Percentiles rank a stretch among this genome's conserved stretches.
phyloP scores from a whole-genome alignment of 768 basidiomycete genomes.

The Lactarius quietus region DNA sequence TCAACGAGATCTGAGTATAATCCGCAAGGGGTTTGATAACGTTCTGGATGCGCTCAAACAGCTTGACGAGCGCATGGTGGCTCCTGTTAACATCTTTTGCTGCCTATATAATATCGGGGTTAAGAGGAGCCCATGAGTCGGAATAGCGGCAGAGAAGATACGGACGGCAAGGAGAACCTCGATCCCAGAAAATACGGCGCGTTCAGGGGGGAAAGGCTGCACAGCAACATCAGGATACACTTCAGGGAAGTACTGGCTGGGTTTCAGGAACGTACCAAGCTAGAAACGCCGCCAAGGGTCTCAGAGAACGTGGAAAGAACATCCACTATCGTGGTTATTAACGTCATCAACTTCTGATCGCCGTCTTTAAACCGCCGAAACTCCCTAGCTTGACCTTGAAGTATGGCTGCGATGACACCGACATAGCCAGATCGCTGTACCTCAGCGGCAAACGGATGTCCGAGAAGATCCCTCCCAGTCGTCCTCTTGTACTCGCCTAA shows the following conservation, averaged over 20 bases:
- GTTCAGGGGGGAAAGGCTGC: constrained; percentile 1
- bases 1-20: not conserved
- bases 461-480: not conserved
- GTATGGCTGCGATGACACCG: not conserved
- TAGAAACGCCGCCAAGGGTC: not conserved
- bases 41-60: not conserved
- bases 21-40: not conserved
- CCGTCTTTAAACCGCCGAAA: not conserved
- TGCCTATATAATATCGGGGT: not conserved
- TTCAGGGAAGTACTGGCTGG: not conserved
- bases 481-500: not conserved
- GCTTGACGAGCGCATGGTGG: not conserved
- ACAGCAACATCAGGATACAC: not conserved
- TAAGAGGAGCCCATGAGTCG: not conserved
- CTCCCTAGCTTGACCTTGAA: not conserved
- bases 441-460: not conserved
- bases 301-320: not conserved
- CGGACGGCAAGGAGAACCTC: not conserved
- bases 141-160: not conserved
- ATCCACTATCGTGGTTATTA: not conserved
- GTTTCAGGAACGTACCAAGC: not conserved
- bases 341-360: not conserved
- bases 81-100: not conserved
- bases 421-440: not conserved
- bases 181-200: not conserved